Conservation (phyloP, 2,329 filamentous ascomycete genomes). For the Periconia sp. region DNA sequence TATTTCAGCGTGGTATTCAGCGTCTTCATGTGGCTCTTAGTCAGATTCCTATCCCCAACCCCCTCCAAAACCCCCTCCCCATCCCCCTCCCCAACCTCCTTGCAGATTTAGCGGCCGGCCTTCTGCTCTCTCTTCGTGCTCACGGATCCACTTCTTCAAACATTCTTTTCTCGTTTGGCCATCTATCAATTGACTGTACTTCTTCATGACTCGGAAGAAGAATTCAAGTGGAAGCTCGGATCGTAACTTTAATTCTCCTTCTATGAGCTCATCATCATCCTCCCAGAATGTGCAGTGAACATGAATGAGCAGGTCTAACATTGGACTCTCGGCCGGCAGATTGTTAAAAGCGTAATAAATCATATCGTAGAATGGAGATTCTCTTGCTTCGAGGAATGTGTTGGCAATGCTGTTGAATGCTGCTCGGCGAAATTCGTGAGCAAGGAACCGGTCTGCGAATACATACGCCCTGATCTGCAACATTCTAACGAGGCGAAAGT, state of each 20-base stretch:
- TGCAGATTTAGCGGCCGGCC: too few species aligned
- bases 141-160: too few species aligned
- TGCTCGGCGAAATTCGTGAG: constrained; percentile 5
- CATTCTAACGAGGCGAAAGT: neutral
- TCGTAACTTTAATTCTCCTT: constrained; percentile 3
- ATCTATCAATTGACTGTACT: too few species aligned
- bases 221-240: constrained; percentile 2
- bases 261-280: neutral
- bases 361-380: constrained; percentile 2
- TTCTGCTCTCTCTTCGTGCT: too few species aligned
- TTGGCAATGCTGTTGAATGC: constrained; percentile 6
- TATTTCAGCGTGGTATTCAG: too few species aligned
- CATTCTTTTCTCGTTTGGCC: too few species aligned
- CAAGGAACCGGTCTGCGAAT: constrained; percentile 15
- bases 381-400: neutral
- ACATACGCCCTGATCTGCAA: constrained; percentile 8
- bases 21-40: too few species aligned
- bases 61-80: too few species aligned
- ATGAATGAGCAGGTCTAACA: constrained; percentile 3
- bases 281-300: constrained; percentile 6
- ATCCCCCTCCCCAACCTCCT: too few species aligned
- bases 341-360: constrained; percentile 8
- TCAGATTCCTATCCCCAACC: too few species aligned
- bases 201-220: constrained; percentile 4
- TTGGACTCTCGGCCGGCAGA: neutral